A percentile compares a stretch with the other conserved stretches of the same genome.
Evolutionary conservation across 345 rosid species (phyloP).

Genomic region (Ceriops zippeliana): DNA sequence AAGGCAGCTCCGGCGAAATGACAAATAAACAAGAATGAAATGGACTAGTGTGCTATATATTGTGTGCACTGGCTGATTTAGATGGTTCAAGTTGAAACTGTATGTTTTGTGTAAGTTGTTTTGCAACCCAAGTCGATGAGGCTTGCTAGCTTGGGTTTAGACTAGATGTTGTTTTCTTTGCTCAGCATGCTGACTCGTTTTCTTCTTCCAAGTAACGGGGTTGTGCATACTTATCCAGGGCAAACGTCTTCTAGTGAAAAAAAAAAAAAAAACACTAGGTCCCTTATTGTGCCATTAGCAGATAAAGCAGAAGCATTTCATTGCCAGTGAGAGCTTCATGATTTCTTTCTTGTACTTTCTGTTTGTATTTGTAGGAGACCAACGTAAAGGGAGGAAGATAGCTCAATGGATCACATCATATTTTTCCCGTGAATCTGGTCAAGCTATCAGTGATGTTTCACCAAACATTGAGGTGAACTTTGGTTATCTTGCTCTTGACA

Average conservation of each 20-base stretch:
- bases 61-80: neutral
- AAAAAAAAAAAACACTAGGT: neutral
- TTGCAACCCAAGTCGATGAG: too few species aligned
- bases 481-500: neutral
- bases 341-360: constrained; percentile 6
- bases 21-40: too few species aligned
- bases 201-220: too few species aligned
- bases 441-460: constrained; percentile 24
- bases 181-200: too few species aligned
- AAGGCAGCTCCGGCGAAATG: too few species aligned
- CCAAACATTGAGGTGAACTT: constrained; percentile 44
- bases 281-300: neutral
- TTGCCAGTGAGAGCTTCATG: too few species aligned
- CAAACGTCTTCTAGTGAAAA: too few species aligned
- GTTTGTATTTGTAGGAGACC: constrained; percentile 27
- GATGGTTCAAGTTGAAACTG: neutral
- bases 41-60: too few species aligned
- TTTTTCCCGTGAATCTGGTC: constrained; percentile 42
- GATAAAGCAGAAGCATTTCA: neutral
- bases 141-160: too few species aligned
- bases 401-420: constrained; percentile 58
- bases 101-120: too few species aligned
- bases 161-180: too few species aligned
- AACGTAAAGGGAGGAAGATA: constrained; percentile 50
- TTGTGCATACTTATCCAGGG: too few species aligned